Percentiles rank a stretch among this genome's conserved stretches.
These are phyloP conservation scores for Dothidotthia symphoricarpi DNA, from an alignment of 2,329 filamentous ascomycete species.

Conservation along the genomic window DNA sequence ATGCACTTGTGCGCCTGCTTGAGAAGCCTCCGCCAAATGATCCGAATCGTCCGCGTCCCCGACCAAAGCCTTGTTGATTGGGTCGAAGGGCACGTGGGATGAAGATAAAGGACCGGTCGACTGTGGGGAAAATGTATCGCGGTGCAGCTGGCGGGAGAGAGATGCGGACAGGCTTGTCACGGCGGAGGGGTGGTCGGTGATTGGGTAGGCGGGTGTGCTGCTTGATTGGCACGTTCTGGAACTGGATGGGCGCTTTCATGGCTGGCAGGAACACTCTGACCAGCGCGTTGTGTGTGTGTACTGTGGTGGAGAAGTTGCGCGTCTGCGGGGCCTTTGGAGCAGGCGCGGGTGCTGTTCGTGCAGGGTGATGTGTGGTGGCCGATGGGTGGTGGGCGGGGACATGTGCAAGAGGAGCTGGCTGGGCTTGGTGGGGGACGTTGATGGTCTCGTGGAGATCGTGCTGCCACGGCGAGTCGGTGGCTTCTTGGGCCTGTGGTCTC, in stretches of 20 bases:
- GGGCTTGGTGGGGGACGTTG: slow-evolving; percentile 40
- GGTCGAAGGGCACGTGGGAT: slow-evolving; percentile 91
- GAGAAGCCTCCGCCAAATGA: slow-evolving; percentile 63
- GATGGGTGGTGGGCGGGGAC: slow-evolving; percentile 18
- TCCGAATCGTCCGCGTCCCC: slow-evolving; percentile 68
- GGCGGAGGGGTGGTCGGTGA: slow-evolving; percentile 86
- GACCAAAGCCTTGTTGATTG: slow-evolving; percentile 75
- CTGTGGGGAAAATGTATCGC: slow-evolving; percentile 86
- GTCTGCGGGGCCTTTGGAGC: slow-evolving; percentile 36
- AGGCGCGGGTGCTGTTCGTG: slow-evolving; percentile 21
- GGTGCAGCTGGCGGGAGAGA: slow-evolving; percentile 78
- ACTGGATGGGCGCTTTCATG: slow-evolving; percentile 68
- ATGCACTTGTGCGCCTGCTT: slow-evolving; percentile 76
- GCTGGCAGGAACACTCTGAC: slow-evolving; percentile 77
- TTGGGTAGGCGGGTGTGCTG: slow-evolving; percentile 93
- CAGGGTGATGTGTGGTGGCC: slow-evolving; percentile 19
- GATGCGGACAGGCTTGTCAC: slow-evolving; percentile 94
- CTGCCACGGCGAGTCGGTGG: slow-evolving; percentile 76
- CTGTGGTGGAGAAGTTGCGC: slow-evolving; percentile 71
- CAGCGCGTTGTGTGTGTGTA: slow-evolving; percentile 78
- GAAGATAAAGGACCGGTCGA: slow-evolving; percentile 94
- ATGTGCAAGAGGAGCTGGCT: slow-evolving; percentile 16
- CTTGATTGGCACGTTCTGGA: slow-evolving; percentile 75
- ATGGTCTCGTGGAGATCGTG: slow-evolving; percentile 87
- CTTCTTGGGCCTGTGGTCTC: slow-evolving; percentile 45